Percentiles rank a stretch among this genome's conserved stretches.
phyloP scores from a whole-genome alignment of 192 early-diverging fungal genomes.

The Lobulomyces angularis region DNA sequence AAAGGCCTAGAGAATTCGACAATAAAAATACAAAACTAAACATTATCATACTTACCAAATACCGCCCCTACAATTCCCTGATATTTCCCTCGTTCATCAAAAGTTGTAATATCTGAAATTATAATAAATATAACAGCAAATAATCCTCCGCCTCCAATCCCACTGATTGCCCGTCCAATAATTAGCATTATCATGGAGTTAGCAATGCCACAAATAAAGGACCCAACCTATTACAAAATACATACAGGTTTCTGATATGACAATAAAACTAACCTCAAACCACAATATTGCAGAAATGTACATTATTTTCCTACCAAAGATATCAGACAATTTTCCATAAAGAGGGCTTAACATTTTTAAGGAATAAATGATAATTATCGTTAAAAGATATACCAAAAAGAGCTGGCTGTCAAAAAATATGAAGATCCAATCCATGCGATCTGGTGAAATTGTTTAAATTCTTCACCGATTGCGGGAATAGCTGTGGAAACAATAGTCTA shows the following conservation, averaged over 20 bases:
- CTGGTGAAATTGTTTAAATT: conserved; percentile 49
- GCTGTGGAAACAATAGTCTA: conserved; percentile 76
- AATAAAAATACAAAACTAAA: no score
- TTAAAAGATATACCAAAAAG: conserved; percentile 8
- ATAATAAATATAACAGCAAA: conserved; percentile 65
- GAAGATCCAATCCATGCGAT: conserved; percentile 73
- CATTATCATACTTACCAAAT: no score
- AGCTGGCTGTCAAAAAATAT: conserved; percentile 33
- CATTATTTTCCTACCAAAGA: conserved; percentile 76
- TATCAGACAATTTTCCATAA: conserved; percentile 82
- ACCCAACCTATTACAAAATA: conserved; percentile 44
- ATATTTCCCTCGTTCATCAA: conserved; percentile 69
- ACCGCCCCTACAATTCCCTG: conserved; percentile 71
- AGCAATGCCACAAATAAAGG: conserved; percentile 69
- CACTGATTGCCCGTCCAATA: conserved; percentile 62
- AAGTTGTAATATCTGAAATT: conserved; percentile 70
- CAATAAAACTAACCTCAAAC: no score
- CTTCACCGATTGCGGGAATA: conserved; percentile 52
- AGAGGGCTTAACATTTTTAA: conserved; percentile 56
- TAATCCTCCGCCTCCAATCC: conserved; percentile 71
- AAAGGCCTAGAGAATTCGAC: no score
- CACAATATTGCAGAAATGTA: conserved; percentile 60
- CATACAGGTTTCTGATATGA: no score
- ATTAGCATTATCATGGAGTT: conserved; percentile 48
- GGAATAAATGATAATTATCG: conserved; percentile 1